These are phyloP conservation scores for Cryptococcus deneoformans DNA, from an alignment of 1,284 basidiomycete genomes.

Conservation along the genomic window DNA sequence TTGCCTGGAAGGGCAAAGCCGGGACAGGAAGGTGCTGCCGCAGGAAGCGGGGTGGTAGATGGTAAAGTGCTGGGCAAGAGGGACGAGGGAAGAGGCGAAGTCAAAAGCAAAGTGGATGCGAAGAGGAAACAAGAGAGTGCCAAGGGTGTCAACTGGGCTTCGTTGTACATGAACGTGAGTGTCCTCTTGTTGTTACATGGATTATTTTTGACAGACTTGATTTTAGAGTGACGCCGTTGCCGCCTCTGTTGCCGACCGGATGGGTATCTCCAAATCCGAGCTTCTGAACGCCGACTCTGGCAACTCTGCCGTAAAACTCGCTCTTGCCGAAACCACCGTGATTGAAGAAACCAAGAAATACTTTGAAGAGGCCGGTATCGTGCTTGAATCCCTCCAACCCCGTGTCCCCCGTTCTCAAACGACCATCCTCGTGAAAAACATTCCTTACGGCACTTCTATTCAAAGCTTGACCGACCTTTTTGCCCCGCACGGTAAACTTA, in stretches of 20 bases:
- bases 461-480: slow-evolving; percentile 77
- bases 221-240: slow-evolving; percentile 81
- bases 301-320: slow-evolving; percentile 82
- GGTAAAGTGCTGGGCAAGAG: slow-evolving; percentile 47
- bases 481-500: slow-evolving; percentile 70
- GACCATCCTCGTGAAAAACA: slow-evolving; percentile 91
- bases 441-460: slow-evolving; percentile 82
- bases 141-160: slow-evolving; percentile 92
- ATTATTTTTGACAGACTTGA: background rate
- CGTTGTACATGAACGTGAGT: slow-evolving; percentile 96
- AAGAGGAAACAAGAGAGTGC: slow-evolving; percentile 71
- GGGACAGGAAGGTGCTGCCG: slow-evolving; percentile 61
- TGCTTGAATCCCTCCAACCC: slow-evolving; percentile 51
- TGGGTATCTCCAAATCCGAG: slow-evolving; percentile 79
- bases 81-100: slow-evolving; percentile 60
- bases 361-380: slow-evolving; percentile 62
- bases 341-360: slow-evolving; percentile 93
- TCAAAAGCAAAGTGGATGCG: slow-evolving; percentile 60
- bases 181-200: background rate
- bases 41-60: slow-evolving; percentile 39
- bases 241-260: slow-evolving; percentile 73
- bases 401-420: slow-evolving; percentile 67
- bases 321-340: slow-evolving; percentile 92
- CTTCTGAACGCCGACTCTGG: slow-evolving; percentile 62
- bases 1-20: slow-evolving; percentile 59